phyloP scores from a whole-genome alignment of 2,329 filamentous ascomycete species.

The Neonectria neomacrospora region DNA sequence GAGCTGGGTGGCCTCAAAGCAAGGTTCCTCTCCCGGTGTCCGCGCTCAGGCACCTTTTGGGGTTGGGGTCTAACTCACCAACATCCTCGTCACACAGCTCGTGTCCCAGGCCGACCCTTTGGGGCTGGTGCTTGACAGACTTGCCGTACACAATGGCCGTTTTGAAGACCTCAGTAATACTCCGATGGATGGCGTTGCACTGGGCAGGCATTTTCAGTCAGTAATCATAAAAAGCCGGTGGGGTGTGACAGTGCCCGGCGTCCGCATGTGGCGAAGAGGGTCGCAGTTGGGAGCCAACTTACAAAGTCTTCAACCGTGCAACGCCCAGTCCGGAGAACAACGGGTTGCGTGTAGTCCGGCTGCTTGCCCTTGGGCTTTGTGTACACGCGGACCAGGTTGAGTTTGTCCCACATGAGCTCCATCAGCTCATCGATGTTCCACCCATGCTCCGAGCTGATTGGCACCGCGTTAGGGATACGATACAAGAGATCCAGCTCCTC shows the following conservation, averaged over 20 bases:
- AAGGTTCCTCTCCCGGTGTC: constrained; percentile 26
- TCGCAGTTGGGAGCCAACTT: constrained; percentile 56
- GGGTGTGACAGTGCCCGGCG: constrained; percentile 23
- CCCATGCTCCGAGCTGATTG: constrained; percentile 95
- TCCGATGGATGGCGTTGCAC: constrained; percentile 98
- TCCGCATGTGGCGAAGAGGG: constrained; percentile 17
- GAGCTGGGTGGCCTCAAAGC: constrained; percentile 31
- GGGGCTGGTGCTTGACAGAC: constrained; percentile 98
- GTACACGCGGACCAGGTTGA: constrained; percentile 91
- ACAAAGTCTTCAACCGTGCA: constrained; percentile 98
- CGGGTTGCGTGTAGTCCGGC: constrained; percentile 91
- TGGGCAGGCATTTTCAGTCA: constrained; percentile 59
- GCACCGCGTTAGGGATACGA: constrained; percentile 95
- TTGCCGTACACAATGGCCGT: constrained; percentile 96
- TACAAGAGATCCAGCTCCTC: constrained; percentile 97
- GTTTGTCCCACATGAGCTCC: constrained; percentile 98
- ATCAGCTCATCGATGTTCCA: constrained; percentile 98
- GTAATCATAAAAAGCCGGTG: constrained; percentile 32
- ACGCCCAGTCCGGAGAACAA: constrained; percentile 83
- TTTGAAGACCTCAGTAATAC: constrained; percentile 95
- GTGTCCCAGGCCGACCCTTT: constrained; percentile 90
- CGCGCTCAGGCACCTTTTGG: constrained; percentile 24
- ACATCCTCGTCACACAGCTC: constrained; percentile 98
- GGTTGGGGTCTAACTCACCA: constrained; percentile 66
- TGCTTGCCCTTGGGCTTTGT: constrained; percentile 97